phyloP scores from a whole-genome alignment of 1,284 basidiomycete genomes.

The Ganoderma multipileum region DNA sequence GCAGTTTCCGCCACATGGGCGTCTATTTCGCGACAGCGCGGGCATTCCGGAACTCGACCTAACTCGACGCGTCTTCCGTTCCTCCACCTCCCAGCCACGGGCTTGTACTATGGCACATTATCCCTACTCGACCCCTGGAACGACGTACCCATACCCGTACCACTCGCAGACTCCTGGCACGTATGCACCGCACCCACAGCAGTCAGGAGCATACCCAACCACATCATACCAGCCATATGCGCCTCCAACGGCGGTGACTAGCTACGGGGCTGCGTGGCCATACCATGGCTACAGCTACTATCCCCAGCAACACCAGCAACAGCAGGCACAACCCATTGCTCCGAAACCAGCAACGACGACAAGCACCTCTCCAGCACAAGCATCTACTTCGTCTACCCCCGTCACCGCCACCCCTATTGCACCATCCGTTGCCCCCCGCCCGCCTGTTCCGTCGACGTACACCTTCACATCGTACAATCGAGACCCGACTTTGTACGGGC shows the following conservation, averaged over 20 bases:
- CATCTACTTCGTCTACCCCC: constrained; percentile 30
- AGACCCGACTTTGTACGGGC: constrained; percentile 52
- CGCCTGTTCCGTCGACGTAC: constrained; percentile 32
- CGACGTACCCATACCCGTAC: constrained; percentile 38
- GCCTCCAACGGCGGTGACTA: constrained; percentile 39
- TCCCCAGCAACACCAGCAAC: constrained; percentile 35
- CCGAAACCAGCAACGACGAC: constrained; percentile 29
- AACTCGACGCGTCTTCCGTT: not conserved
- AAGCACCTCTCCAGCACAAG: constrained; percentile 27
- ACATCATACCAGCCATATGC: constrained; percentile 40
- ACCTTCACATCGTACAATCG: constrained; percentile 63
- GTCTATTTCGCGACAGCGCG: not conserved
- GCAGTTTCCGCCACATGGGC: not conserved
- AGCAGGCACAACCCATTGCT: constrained; percentile 24
- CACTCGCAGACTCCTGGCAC: constrained; percentile 31
- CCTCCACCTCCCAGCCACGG: not conserved
- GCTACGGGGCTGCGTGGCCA: constrained; percentile 42
- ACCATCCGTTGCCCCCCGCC: constrained; percentile 22
- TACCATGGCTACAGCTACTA: constrained; percentile 41
- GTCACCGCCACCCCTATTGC: constrained; percentile 32
- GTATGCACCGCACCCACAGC: constrained; percentile 32
- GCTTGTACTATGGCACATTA: constrained; percentile 38
- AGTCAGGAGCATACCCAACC: constrained; percentile 38
- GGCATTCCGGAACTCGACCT: not conserved
- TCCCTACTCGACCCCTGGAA: constrained; percentile 33